Conservation (phyloP, 306 rosid species). For the Begonia masoniana region DNA sequence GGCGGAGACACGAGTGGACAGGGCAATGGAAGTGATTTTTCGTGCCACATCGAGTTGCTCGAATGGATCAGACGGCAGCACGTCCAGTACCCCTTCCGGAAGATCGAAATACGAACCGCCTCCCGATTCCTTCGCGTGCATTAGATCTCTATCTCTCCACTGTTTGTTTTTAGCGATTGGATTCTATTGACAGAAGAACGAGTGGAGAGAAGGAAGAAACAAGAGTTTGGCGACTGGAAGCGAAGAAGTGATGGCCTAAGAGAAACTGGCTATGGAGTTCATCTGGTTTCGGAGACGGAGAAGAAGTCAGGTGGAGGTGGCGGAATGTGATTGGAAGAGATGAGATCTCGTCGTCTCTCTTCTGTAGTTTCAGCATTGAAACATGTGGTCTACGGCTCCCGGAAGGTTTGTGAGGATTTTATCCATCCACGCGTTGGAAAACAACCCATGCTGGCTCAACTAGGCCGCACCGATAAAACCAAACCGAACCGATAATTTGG, state of each 20-base stretch:
- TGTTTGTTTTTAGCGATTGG: too few species aligned
- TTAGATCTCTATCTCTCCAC: not conserved
- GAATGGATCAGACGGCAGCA: slow-evolving; percentile 80
- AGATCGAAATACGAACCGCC: slow-evolving; percentile 38
- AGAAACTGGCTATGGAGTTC: too few species aligned
- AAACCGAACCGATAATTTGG: too few species aligned
- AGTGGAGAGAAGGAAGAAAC: not conserved
- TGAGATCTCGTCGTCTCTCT: too few species aligned
- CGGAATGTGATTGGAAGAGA: not conserved
- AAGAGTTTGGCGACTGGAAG: too few species aligned
- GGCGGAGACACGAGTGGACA: slow-evolving; percentile 57
- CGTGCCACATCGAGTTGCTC: slow-evolving; percentile 95
- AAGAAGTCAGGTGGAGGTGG: not conserved
- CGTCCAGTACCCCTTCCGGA: slow-evolving; percentile 48
- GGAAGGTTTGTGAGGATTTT: too few species aligned
- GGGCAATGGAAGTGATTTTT: slow-evolving; percentile 73
- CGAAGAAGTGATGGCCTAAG: too few species aligned
- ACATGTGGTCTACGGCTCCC: not conserved
- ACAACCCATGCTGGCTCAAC: too few species aligned
- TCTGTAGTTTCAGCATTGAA: too few species aligned
- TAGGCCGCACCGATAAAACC: too few species aligned
- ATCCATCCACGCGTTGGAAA: too few species aligned
- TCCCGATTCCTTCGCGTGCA: slow-evolving; percentile 44
- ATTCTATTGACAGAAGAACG: not conserved
- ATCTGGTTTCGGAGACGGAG: not conserved